These are phyloP conservation scores for Asterella californica DNA, from an alignment of 225 moss, liverwort and hornwort genomes.

Conservation along the genomic window DNA sequence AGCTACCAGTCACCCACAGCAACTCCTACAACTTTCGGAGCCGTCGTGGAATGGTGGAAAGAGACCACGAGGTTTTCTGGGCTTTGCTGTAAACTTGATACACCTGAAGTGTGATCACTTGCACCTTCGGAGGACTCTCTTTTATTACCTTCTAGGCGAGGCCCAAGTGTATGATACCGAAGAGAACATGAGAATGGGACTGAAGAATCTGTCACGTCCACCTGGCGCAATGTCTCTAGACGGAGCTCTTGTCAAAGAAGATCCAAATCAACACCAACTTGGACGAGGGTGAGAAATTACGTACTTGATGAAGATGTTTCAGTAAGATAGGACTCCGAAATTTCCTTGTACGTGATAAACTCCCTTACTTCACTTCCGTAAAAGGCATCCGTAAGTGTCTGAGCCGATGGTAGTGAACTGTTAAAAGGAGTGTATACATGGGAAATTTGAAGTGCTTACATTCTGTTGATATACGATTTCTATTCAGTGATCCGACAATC, in stretches of 20 bases:
- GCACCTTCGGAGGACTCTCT: not conserved
- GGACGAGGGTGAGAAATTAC: constrained; percentile 4
- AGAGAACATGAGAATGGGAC: not conserved
- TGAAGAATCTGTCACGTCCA: not conserved
- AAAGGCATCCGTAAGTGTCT: not conserved
- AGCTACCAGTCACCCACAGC: not conserved
- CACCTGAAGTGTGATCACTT: not conserved
- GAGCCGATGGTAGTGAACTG: no score
- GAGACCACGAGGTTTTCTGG: not conserved
- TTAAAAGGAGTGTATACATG: not conserved
- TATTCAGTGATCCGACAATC: not conserved
- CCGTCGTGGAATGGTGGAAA: not conserved
- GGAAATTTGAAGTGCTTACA: not conserved
- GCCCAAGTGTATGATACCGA: not conserved
- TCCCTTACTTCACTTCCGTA: not conserved
- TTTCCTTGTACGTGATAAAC: no score
- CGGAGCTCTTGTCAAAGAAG: constrained; percentile 2
- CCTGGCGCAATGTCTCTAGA: constrained; percentile 1
- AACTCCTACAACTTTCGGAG: not conserved
- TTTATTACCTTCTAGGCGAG: not conserved
- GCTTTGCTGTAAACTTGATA: constrained; percentile 8
- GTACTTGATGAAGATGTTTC: no score
- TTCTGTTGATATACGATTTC: not conserved
- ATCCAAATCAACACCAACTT: not conserved
- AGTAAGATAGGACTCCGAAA: no score